Evolutionary conservation across 2,329 filamentous ascomycete species (phyloP), one percentile per base, ranked within the genome.

Genomic region (Monosporascus sp.): DNA sequence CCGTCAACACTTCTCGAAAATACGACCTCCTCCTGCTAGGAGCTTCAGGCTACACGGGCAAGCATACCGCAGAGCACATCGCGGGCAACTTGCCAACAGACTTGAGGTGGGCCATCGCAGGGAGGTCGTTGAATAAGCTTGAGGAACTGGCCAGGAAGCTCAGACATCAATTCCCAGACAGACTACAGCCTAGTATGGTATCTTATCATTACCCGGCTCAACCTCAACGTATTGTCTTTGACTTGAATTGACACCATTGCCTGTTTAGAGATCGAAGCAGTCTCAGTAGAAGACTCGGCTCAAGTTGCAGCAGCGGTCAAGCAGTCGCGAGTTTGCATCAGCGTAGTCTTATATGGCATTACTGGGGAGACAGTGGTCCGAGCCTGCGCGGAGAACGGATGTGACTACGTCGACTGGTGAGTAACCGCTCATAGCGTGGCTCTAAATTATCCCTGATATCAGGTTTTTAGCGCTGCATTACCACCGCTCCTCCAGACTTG

Each of bases 341-440:
- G 60, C 47, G 54, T 58, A 3, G 61, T 64, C 5, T 55, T 55
- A 20, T 64, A 61, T 19, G 51, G 47, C 37, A 43, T 52, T 9
- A 55, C 56, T 11, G 61, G 61, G n/a, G 57, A 56, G 41, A 19
- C 51, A 7, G 55, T 62, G 7, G 53, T 63, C 3, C 19, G 57
- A 9, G 57, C 61, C 31, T 63, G 62, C 49, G 20, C 60, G 17
- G 55, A 58, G 40, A 60, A 57, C 48, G 45, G 55, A 7, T 60
- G 55, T 16, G 60, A 63, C 43, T 63, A 63, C 35, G 27, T 63
- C 26, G 61, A 63, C 19, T 55, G 55, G 60, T 61, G 50, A 54
- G 60, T 58, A 16, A 14, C 40, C 43, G n/a, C 38, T 52, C 26
- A 51, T 37, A 14, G 7, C 16, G 7, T 45, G 24, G 1, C 22